Conservation (phyloP, 176 grass and related monocot species). For the Olyra latifolia region DNA sequence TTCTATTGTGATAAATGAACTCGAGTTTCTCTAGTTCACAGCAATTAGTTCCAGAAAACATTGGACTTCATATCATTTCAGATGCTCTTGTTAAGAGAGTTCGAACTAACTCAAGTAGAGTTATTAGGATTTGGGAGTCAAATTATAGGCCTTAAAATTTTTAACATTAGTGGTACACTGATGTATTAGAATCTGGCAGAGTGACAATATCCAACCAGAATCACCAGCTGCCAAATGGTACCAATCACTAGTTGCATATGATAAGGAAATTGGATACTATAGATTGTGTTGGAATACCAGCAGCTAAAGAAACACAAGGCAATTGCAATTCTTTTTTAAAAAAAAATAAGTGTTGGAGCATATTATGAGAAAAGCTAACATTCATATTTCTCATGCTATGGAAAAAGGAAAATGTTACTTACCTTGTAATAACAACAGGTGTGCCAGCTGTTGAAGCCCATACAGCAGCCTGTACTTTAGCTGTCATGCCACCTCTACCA, state of each 20-base stretch:
- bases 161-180: neutral
- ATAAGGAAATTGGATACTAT: conserved; percentile 6
- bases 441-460: conserved; percentile 75
- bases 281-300: neutral
- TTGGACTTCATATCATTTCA: neutral
- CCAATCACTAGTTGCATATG: neutral
- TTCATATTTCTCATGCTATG: neutral
- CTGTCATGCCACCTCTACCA: conserved; percentile 97
- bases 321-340: no score
- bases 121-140: neutral
- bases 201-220: neutral
- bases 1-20: neutral
- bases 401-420: neutral
- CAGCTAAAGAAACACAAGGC: no score
- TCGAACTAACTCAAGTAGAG: neutral
- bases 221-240: neutral
- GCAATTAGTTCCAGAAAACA: neutral
- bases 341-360: no score
- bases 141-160: no score
- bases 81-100: neutral
- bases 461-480: conserved; percentile 93
- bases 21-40: neutral
- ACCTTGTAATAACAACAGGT: conserved; percentile 95
- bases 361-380: neutral
- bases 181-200: conserved; percentile 4